These are phyloP conservation scores for Choiromyces venosus DNA, from an alignment of 495 filamentous ascomycete genomes.

Conservation along the genomic window DNA sequence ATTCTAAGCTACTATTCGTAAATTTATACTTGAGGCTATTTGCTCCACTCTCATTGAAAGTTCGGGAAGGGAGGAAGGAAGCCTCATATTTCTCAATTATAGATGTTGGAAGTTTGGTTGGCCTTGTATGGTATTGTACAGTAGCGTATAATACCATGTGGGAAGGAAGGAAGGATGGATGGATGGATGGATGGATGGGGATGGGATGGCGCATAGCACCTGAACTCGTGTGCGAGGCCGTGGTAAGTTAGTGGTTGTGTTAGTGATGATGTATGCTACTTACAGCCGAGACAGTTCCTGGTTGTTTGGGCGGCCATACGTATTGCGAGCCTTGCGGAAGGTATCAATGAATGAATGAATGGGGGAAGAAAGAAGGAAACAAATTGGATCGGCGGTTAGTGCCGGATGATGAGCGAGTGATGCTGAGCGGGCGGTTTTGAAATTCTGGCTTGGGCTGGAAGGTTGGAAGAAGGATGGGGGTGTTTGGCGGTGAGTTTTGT, in stretches of 20 bases:
- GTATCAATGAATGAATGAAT: too few species aligned
- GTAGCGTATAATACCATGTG: too few species aligned
- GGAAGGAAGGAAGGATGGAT: too few species aligned
- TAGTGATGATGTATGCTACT: background rate
- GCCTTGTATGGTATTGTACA: too few species aligned
- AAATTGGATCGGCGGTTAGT: background rate
- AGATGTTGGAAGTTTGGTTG: background rate
- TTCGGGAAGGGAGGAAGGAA: too few species aligned
- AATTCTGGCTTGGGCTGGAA: background rate
- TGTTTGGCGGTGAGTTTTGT: background rate
- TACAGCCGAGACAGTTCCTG: background rate
- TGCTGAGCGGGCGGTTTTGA: background rate
- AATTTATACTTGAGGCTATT: background rate
- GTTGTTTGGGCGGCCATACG: background rate
- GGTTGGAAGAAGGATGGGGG: background rate
- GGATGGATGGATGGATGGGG: background rate
- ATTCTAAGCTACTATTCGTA: background rate
- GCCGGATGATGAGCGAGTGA: background rate
- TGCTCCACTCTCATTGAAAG: background rate
- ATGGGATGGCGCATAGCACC: background rate
- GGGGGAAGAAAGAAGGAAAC: background rate
- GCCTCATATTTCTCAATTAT: background rate
- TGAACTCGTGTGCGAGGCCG: background rate
- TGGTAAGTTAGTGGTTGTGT: too few species aligned
- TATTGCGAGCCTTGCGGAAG: background rate